Evolutionary conservation across 495 filamentous ascomycete genomes (phyloP), one percentile per base, ranked within the genome.

Genomic region (Podospora pseudoanserina): DNA sequence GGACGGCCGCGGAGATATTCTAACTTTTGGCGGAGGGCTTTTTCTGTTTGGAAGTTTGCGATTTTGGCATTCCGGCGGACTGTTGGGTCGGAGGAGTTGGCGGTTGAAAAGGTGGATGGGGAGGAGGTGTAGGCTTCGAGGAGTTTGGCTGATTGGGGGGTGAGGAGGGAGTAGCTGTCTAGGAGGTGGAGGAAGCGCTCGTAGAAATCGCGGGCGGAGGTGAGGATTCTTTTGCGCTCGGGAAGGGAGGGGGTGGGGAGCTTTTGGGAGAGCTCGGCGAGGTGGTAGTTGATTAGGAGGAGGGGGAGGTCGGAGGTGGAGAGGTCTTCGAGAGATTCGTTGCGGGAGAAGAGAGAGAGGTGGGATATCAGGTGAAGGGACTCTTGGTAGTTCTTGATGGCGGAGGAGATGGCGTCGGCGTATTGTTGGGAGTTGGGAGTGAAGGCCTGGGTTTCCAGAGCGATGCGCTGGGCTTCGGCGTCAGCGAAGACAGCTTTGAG

Each of bases 251-350:
- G 83, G 81, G 68, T 88, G 78, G 74, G 89, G 57, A 78, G 72
- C 67, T 75, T 81, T 60, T 77, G 74, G 55, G 74, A 64, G 58
- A 81, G 70, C 68, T 79, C 75, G 53, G 73, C 73, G 65, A 77
- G 66, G 72, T 73, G 76, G 69, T 66, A 74, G 69, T 73, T 70
- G 59, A 76, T 74, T 55, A 83, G 71, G 27, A 84, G 73, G 69
- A 86, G 97, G 85, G 90, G 91, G 57, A 99, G 77, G 78, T 95
- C 88, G n/a, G 83, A 84, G 13, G 93, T 94, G 13, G 91, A 83
- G 32, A 98, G 81, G 82, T 99, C 95, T 65, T 98, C 96, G 39
- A 97, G 78, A 2, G 86, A 84, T 76, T 99, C 95, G 77, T 99
- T 98, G 7, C 89, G 85, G 73, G 92, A 95, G 84, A 97, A 98